Evolutionary conservation across 2,329 filamentous ascomycete genomes (phyloP).

Genomic region (Aspergillus brunneoviolaceus): DNA sequence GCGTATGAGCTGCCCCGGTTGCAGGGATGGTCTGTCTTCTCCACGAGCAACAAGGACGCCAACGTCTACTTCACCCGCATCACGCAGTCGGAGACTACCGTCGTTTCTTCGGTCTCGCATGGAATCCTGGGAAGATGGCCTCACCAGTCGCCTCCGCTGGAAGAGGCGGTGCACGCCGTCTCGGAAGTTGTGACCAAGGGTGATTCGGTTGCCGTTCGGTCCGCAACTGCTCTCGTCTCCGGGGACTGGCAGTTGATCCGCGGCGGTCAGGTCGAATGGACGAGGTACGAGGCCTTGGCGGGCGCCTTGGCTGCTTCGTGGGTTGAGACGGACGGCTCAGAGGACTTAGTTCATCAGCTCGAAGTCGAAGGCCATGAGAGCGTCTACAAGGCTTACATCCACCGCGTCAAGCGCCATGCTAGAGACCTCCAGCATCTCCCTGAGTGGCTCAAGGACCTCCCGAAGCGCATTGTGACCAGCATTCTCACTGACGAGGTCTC

Average conservation of each 20-base stretch:
- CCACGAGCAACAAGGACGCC: slow-evolving; percentile 71
- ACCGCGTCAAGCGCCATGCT: slow-evolving; percentile 79
- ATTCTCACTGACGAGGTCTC: slow-evolving; percentile 58
- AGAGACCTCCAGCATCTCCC: slow-evolving; percentile 73
- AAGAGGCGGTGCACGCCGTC: slow-evolving; percentile 63
- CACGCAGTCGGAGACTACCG: slow-evolving; percentile 68
- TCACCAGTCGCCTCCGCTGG: slow-evolving; percentile 49
- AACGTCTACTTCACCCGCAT: slow-evolving; percentile 89
- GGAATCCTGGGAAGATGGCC: slow-evolving; percentile 75
- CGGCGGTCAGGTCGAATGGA: slow-evolving; percentile 80
- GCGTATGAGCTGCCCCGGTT: slow-evolving; percentile 76
- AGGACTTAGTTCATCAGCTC: slow-evolving; percentile 74
- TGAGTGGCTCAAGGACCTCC: slow-evolving; percentile 67
- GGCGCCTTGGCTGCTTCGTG: slow-evolving; percentile 76
- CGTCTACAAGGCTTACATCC: slow-evolving; percentile 76
- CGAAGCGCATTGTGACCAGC: slow-evolving; percentile 65
- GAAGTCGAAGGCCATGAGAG: slow-evolving; percentile 85
- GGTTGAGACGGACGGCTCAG: slow-evolving; percentile 71
- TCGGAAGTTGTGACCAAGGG: slow-evolving; percentile 79
- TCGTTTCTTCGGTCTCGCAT: slow-evolving; percentile 75
- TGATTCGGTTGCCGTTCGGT: slow-evolving; percentile 72
- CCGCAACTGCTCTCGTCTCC: slow-evolving; percentile 64
- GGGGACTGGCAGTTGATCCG: slow-evolving; percentile 80
- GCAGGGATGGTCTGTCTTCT: slow-evolving; percentile 70
- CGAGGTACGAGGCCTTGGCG: slow-evolving; percentile 77